These are phyloP conservation scores for Eutypella sp. DNA, from an alignment of 2,329 filamentous ascomycete species.

Conservation along the genomic window DNA sequence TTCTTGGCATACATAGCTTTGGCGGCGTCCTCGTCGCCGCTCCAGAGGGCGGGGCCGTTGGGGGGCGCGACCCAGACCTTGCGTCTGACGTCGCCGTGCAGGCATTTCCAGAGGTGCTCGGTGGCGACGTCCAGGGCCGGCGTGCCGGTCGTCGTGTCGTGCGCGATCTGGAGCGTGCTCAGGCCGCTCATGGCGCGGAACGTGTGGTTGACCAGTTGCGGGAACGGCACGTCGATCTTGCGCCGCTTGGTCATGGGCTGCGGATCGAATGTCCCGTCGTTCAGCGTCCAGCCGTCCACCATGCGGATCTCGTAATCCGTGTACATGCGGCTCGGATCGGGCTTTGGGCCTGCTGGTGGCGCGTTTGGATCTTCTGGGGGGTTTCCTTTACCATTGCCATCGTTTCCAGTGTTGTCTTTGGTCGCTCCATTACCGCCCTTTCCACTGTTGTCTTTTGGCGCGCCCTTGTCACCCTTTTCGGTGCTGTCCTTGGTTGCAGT, in stretches of 20 bases:
- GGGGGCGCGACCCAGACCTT: conserved; percentile 10
- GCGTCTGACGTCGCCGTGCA: conserved; percentile 8
- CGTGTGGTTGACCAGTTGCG: conserved; percentile 8
- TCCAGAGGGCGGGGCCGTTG: conserved; percentile 22
- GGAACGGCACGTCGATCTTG: conserved; percentile 18
- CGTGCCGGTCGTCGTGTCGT: conserved; percentile 14
- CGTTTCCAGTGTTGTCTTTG: too few relatives aligned
- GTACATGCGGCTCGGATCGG: not conserved
- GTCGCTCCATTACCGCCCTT: too few relatives aligned
- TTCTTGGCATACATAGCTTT: conserved; percentile 13
- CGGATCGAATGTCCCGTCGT: conserved; percentile 17
- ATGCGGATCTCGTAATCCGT: conserved; percentile 16
- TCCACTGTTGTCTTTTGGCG: too few relatives aligned
- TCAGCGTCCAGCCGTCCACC: conserved; percentile 17
- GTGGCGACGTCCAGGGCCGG: conserved; percentile 17
- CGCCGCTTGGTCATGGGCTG: conserved; percentile 14
- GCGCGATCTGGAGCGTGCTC: conserved; percentile 19
- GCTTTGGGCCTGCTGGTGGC: too few relatives aligned
- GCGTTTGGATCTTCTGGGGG: too few relatives aligned
- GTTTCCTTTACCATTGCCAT: too few relatives aligned
- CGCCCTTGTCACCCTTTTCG: too few relatives aligned
- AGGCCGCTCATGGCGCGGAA: conserved; percentile 16
- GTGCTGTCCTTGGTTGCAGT: too few relatives aligned
- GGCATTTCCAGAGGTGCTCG: conserved; percentile 18
- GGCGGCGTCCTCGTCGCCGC: not conserved